Evolutionary conservation across 768 basidiomycete species (phyloP), one percentile per base, ranked within the genome.

Genomic region (Podaxis carcinomalis): DNA sequence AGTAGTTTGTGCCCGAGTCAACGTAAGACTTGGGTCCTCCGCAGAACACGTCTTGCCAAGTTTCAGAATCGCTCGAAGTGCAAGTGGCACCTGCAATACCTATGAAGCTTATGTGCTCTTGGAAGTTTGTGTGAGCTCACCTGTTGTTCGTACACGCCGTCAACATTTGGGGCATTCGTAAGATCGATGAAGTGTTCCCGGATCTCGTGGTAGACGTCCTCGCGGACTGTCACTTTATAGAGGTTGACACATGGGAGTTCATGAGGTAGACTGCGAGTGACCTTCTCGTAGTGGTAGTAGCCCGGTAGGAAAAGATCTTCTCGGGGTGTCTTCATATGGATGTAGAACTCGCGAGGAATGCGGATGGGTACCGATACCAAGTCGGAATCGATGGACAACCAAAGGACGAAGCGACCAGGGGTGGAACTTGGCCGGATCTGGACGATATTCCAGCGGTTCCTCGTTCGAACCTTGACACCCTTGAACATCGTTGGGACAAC

Each of bases 131-230:
- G 51, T 40, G 19, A 6, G 59, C 78, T 46, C 64, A 94, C 93
- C 82, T 98, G 95, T 19, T 89, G 80, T 74, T 99, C 97, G 68
- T 89, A 99, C 3, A 97, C 90, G 1, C 93, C 94, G 66, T 98
- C 94, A 7, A 98, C 93, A 68, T 92, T 93, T 0, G 95, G 92
- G 67, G 95, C 92, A 68, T 97, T 97, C 61, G 86, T 92, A 53
- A 98, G 79, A 69, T 95, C 89, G 16, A 93, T 88, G 69, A 98
- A 98, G 70, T 97, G 93, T 59, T 93, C 89, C 66, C 93, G 89
- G 32, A 89, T 91, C 32, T 90, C 85, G 32, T 89, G 79, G 73
- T 91, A 99, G 14, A 88, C 75, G 4, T 90, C 88, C 70, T 98
- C 97, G 35, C 88, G 83, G 23, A 95, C 92, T 10, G 83, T 76